phyloP scores from a whole-genome alignment of 345 rosid species.

The Reutealis trisperma region DNA sequence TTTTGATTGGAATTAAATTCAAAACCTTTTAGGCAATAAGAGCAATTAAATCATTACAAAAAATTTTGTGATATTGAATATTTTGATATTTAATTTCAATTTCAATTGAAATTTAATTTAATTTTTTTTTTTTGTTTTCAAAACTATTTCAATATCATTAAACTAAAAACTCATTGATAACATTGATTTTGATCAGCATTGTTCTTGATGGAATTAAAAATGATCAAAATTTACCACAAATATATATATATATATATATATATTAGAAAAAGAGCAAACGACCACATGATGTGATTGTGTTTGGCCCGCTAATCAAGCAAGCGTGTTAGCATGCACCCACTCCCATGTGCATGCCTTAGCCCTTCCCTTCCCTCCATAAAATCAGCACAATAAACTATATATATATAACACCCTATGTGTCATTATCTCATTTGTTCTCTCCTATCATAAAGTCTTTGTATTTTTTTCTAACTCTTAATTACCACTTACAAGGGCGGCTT shows the following conservation, averaged over 20 bases:
- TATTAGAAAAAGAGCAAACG: conserved; percentile 13
- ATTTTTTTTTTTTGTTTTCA: too few relatives aligned
- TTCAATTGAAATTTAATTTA: too few relatives aligned
- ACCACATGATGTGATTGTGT: conserved; percentile 31
- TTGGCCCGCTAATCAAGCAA: conserved; percentile 54
- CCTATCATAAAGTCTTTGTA: background rate
- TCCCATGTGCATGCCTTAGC: conserved; percentile 44
- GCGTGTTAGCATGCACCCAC: conserved; percentile 39
- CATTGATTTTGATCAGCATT: too few relatives aligned
- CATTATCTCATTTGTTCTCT: conserved; percentile 13
- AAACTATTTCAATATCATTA: too few relatives aligned
- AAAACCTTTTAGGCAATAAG: too few relatives aligned
- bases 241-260: too few relatives aligned
- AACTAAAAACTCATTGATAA: too few relatives aligned
- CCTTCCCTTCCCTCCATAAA: conserved; percentile 7
- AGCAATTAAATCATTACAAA: too few relatives aligned
- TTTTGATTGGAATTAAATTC: too few relatives aligned
- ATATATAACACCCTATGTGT: conserved; percentile 21
- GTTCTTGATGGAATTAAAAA: too few relatives aligned
- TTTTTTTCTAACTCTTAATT: background rate
- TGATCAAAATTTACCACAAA: background rate
- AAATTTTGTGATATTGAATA: too few relatives aligned
- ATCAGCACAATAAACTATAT: conserved; percentile 21
- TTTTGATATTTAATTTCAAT: too few relatives aligned
- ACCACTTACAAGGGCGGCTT: background rate